Base-by-base conservation (phyloP, 805 yeast genomes). In the Pichia manshurica region DNA sequence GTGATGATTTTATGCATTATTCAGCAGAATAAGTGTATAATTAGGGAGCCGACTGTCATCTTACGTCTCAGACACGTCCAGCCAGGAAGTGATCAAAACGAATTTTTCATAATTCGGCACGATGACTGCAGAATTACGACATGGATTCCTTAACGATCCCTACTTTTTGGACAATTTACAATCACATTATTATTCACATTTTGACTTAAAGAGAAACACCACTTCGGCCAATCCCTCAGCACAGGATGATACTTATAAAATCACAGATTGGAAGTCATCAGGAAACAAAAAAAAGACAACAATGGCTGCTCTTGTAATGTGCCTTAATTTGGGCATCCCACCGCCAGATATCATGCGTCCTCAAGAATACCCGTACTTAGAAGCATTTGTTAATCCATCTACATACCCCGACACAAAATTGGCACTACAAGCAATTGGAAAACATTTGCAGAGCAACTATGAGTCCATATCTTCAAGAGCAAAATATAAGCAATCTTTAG, bases 301-400 rank as follows among this genome's bases (percentile, higher is more conserved):
- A 12, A 82, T 87, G 46, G 99, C 97, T 0, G 97, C 96, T 15
- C 70, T 93, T 8, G 89, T 93, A 43, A 69, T 93, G 42, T 93
- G 99, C 64, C 70, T 93, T 34, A 93, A 93, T 61, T 66, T 91
- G 22, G 97, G 98, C 8, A 96, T 93, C 1, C 98, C 91, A 56
- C 99, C 99, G 2, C 99, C 99, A 0, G 99, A 93, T 65, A 81
- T 90, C 23, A 80, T 87, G 61, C 87, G 89, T 62, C 88, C 97
- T 0, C 88, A 86, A 52, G 97, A 96, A 1, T 86, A 95, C 58
- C 96, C 99, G 1, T 81, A 83, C 55, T 67, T 82, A 36, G 99
- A 93, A 69, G 85, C 97, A 1, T 91, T 96, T 88, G 80, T 90
- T 10, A 96, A 93, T 62, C 97, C 98, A 0, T 69, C 85, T 21